Evolutionary conservation across 805 yeast species (phyloP), one percentile per base, ranked within the genome.

Genomic region (Candida schatavii): DNA sequence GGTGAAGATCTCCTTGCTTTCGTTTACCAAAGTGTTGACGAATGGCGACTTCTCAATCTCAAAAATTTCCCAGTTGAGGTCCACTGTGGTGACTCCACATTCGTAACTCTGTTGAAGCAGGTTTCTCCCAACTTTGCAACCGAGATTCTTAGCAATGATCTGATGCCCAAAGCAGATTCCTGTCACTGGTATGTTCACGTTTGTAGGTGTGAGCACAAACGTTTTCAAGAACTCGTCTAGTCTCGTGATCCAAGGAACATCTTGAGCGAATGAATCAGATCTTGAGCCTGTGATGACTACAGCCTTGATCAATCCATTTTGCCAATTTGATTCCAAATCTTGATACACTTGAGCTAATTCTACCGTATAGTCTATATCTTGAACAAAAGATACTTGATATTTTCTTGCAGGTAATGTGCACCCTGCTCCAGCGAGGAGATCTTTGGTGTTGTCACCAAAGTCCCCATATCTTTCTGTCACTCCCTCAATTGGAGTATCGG

Each of bases 91-190:
- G 3, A 77, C 67, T 0, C 95, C 90, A 19, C 76, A 65, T 59
- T 89, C 97, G 85, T 89, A 81, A 2, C 93, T 93, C 35, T 61
- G 49, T 1, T 72, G 72, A 7, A 57, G 41, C 5, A 49, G 36
- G 57, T 80, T 85, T 44, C 78, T 66, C 9, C 64, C 76, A 3
- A 85, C 85, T 35, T 61, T 62, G 19, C 77, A 75, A 2, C 88
- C 91, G 35, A 86, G 59, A 5, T 85, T 80, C 40, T 83, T 74
- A 1, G 80, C 82, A 13, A 88, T 59, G 19, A 87, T 71, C 57
- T 88, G 97, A 61, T 89, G 97, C 4, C 96, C 97, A 57, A 88
- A 88, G 60, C 97, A 88, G 32, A 88, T 67, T 3, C 95, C 95
- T 4, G 78, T 73, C 3, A 80, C 43, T 2, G 85, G 83, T 7